A percentile compares a stretch with the other conserved stretches of the same genome.
These are phyloP conservation scores for Agrostemma githago DNA, from an alignment of 148 eudicot species.

Conservation along the genomic window DNA sequence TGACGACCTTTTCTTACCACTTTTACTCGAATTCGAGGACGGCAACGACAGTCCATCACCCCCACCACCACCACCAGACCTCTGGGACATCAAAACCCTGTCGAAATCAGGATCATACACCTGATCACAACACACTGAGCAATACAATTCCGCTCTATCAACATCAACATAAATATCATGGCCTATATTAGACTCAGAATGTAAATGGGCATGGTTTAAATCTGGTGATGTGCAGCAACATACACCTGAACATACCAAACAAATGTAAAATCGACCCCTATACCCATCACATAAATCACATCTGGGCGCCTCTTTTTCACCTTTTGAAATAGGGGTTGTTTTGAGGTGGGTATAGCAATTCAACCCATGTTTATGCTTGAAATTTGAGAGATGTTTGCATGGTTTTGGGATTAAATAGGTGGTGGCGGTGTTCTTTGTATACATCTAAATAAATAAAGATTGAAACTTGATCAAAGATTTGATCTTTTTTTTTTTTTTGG, in stretches of 20 bases:
- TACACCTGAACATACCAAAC: slow-evolving; percentile 55
- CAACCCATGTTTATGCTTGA: slow-evolving; percentile 49
- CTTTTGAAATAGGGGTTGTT: slow-evolving; percentile 28
- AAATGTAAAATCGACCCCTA: slow-evolving; percentile 48
- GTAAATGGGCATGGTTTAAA: slow-evolving; percentile 48
- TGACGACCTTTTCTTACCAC: slow-evolving; percentile 8
- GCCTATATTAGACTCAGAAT: slow-evolving; percentile 29
- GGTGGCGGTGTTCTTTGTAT: neutral
- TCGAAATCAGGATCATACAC: slow-evolving; percentile 70
- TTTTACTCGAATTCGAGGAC: slow-evolving; percentile 4
- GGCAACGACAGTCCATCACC: too few species aligned
- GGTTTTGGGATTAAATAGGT: slow-evolving; percentile 40
- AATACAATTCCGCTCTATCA: slow-evolving; percentile 52
- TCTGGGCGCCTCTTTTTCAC: slow-evolving; percentile 32
- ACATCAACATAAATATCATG: slow-evolving; percentile 58
- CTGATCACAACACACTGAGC: slow-evolving; percentile 57
- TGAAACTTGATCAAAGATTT: slow-evolving; percentile 3
- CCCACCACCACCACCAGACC: slow-evolving; percentile 9
- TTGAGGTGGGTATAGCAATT: slow-evolving; percentile 40
- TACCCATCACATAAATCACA: slow-evolving; percentile 48
- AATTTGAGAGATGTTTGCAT: slow-evolving; percentile 54
- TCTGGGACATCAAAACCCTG: slow-evolving; percentile 38
- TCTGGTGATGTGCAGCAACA: slow-evolving; percentile 37
- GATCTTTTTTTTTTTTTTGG: slow-evolving; percentile 12
- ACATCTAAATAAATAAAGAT: too few species aligned